Conservation (phyloP, 1,284 basidiomycete genomes). For the Spongispora temasekensis region DNA sequence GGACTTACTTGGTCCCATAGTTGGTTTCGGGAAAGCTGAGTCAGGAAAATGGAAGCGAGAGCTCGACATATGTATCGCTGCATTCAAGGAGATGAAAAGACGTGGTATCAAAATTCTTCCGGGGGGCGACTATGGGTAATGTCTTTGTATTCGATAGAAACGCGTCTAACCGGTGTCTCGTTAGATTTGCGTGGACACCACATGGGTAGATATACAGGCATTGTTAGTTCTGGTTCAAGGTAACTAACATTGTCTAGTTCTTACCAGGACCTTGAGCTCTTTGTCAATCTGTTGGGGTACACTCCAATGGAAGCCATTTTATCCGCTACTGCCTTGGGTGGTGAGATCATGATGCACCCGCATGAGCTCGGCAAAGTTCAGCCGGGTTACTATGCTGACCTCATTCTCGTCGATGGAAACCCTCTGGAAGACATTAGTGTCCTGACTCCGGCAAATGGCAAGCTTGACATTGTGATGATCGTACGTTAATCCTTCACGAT, state of each 20-base stretch:
- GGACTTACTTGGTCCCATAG: slow-evolving; percentile 7
- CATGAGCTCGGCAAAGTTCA: slow-evolving; percentile 39
- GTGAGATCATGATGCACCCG: slow-evolving; percentile 37
- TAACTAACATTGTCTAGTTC: slow-evolving; percentile 23
- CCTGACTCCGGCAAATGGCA: slow-evolving; percentile 30
- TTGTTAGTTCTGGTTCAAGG: not conserved
- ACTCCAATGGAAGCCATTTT: slow-evolving; percentile 40
- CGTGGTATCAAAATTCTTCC: slow-evolving; percentile 37
- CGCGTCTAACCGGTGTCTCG: not conserved
- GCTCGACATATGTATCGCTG: slow-evolving; percentile 34
- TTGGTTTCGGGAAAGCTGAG: slow-evolving; percentile 21
- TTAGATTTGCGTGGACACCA: slow-evolving; percentile 39
- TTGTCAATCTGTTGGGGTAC: slow-evolving; percentile 37
- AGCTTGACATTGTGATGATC: slow-evolving; percentile 34
- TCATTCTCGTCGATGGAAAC: slow-evolving; percentile 36
- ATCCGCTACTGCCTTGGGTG: slow-evolving; percentile 38
- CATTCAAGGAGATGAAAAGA: slow-evolving; percentile 36
- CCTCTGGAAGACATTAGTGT: slow-evolving; percentile 37
- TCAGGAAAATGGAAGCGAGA: slow-evolving; percentile 31
- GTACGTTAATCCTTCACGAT: slow-evolving; percentile 11
- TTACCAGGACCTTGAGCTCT: slow-evolving; percentile 39
- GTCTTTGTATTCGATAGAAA: not conserved
- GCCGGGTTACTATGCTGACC: slow-evolving; percentile 37
- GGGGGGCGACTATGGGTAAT: slow-evolving; percentile 36
- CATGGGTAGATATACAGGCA: slow-evolving; percentile 28